A percentile compares a stretch with the other conserved stretches of the same genome.
phyloP scores from a whole-genome alignment of 169 alveolate species.

The Toxoplasma gondii region DNA sequence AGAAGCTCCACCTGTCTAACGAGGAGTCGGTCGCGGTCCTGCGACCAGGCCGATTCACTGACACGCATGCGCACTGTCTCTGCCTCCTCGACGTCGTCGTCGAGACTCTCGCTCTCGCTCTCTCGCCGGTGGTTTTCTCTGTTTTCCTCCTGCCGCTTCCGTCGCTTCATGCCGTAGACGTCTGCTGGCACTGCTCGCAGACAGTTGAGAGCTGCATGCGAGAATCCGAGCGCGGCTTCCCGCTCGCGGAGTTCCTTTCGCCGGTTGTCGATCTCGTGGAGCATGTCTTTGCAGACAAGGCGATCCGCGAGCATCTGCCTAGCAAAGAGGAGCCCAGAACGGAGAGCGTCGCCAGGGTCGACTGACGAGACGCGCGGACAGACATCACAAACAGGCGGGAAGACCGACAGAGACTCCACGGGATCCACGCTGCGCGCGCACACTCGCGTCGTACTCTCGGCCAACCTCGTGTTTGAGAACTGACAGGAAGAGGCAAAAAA shows the following conservation, averaged over 20 bases:
- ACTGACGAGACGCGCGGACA: neutral
- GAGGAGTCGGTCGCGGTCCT: too few species aligned
- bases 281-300: neutral
- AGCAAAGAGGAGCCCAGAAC: neutral
- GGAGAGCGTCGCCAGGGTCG: neutral
- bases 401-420: neutral
- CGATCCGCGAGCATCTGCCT: conserved; percentile 4
- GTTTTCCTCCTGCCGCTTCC: conserved; percentile 1
- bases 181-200: neutral
- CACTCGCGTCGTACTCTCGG: neutral
- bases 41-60: too few species aligned
- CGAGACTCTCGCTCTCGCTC: too few species aligned
- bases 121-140: too few species aligned
- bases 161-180: neutral
- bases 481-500: neutral
- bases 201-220: neutral
- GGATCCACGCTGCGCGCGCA: neutral
- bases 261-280: neutral
- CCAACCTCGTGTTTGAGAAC: neutral
- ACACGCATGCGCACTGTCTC: too few species aligned
- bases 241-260: neutral
- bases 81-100: too few species aligned
- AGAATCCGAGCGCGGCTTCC: neutral
- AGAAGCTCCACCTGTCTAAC: too few species aligned
- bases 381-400: neutral